A percentile compares a stretch with the other conserved stretches of the same genome.
phyloP scores from a whole-genome alignment of 306 rosid species.

The Notholithocarpus densiflorus region DNA sequence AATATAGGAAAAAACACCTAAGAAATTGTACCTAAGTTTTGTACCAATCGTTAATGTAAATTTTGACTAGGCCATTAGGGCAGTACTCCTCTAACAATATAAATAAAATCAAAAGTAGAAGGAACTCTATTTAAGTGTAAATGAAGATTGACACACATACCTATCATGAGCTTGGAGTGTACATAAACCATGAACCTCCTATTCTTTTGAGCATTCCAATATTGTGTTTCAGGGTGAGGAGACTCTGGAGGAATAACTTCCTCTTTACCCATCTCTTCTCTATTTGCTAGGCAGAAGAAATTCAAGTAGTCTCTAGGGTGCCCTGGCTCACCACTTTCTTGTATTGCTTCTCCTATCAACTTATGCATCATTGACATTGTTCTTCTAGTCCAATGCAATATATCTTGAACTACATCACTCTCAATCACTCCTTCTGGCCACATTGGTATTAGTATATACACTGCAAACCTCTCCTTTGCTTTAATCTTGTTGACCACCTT shows the following conservation, averaged over 20 bases:
- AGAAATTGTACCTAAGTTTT: no score
- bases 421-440: conserved; percentile 96
- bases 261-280: conserved; percentile 54
- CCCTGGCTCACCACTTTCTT: conserved; percentile 54
- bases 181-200: conserved; percentile 97
- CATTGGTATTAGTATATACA: conserved; percentile 87
- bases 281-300: conserved; percentile 90
- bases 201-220: conserved; percentile 75
- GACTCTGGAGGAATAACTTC: conserved; percentile 70
- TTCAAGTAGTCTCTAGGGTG: conserved; percentile 90
- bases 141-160: conserved; percentile 35
- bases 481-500: conserved; percentile 74
- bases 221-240: conserved; percentile 63
- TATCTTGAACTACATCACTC: conserved; percentile 80
- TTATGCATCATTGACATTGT: conserved; percentile 88
- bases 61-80: no score
- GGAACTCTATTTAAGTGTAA: neutral
- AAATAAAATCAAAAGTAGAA: neutral
- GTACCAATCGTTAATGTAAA: no score
- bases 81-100: neutral
- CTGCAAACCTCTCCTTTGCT: conserved; percentile 77
- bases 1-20: no score
- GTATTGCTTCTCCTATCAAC: conserved; percentile 77
- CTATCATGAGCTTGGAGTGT: conserved; percentile 96
- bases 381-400: conserved; percentile 82